These are phyloP conservation scores for Cajanus cajan DNA, from an alignment of 306 rosid species.

Conservation along the genomic window DNA sequence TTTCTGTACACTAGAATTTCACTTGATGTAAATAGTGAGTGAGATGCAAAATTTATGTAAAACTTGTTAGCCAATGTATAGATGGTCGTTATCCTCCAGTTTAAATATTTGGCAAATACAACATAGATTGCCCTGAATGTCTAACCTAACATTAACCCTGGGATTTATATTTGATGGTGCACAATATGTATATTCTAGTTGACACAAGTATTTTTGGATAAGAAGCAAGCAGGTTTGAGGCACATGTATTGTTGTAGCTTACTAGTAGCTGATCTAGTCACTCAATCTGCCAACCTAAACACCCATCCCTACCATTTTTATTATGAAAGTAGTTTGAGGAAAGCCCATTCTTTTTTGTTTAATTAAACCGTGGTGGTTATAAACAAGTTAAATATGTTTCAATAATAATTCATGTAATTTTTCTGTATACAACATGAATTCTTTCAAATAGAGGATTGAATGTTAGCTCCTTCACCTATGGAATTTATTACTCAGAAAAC, in stretches of 20 bases:
- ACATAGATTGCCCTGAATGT: neutral
- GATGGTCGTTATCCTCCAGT: conserved; percentile 4
- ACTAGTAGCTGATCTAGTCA: conserved; percentile 8
- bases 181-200: conserved; percentile 6
- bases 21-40: neutral
- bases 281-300: neutral
- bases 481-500: conserved; percentile 20
- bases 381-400: neutral
- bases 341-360: conserved; percentile 16
- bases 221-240: neutral
- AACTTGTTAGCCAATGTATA: neutral
- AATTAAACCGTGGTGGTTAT: neutral
- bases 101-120: neutral
- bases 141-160: neutral
- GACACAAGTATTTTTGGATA: neutral
- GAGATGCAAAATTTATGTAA: neutral
- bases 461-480: neutral
- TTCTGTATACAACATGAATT: conserved; percentile 4
- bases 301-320: conserved; percentile 1
- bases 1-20: neutral
- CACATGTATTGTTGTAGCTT: neutral
- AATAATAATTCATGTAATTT: neutral
- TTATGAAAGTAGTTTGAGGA: neutral
- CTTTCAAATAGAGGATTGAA: neutral
- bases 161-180: conserved; percentile 1